phyloP scores from a whole-genome alignment of 495 filamentous ascomycete species.

The Neurospora sp. region DNA sequence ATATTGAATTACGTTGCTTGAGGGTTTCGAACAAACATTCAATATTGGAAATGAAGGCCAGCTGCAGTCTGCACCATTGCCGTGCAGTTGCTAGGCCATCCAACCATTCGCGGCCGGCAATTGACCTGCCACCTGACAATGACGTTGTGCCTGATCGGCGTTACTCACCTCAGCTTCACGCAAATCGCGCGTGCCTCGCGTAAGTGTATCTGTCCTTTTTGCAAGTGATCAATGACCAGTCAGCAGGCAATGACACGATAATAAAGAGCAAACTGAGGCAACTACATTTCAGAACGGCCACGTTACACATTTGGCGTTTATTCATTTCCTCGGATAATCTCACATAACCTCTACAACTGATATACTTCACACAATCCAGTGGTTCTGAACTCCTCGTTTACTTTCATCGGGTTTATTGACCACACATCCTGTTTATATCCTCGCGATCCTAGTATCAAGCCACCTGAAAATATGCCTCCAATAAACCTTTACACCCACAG shows the following conservation, averaged over 20 bases:
- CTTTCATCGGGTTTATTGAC: not conserved
- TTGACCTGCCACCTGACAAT: constrained; percentile 15
- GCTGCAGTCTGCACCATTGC: not conserved
- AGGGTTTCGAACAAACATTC: not conserved
- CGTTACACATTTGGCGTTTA: not conserved
- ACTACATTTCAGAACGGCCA: not conserved
- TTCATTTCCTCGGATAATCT: not conserved
- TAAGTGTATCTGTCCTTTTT: not conserved
- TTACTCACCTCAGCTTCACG: not conserved
- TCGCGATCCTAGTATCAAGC: not conserved
- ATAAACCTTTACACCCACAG: constrained; percentile 50
- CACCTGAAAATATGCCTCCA: constrained; percentile 39
- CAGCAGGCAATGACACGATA: not conserved
- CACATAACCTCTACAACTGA: not conserved
- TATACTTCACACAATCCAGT: not conserved
- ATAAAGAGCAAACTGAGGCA: not conserved
- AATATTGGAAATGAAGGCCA: not conserved
- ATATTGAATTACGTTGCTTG: not conserved
- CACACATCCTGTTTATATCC: not conserved
- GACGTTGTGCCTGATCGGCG: constrained; percentile 14
- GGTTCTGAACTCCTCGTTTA: not conserved
- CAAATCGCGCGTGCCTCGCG: not conserved
- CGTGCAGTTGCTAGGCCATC: not conserved
- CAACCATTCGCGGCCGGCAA: not conserved
- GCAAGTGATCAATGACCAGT: not conserved